Conservation (phyloP, 2,329 filamentous ascomycete species). For the Bipolaris bicolor region DNA sequence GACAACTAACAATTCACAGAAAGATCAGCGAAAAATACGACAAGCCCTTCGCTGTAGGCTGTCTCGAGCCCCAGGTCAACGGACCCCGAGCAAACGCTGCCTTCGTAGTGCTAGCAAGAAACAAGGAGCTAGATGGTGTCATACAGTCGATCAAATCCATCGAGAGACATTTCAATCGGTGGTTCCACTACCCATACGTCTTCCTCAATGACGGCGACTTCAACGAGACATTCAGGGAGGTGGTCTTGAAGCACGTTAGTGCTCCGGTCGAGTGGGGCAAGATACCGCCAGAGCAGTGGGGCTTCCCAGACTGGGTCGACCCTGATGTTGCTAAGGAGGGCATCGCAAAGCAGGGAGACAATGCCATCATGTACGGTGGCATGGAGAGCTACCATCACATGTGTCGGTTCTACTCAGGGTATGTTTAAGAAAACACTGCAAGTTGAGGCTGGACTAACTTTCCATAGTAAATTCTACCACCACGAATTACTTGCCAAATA, state of each 20-base stretch:
- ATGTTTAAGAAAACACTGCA: slow-evolving; percentile 42
- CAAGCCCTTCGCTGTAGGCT: slow-evolving; percentile 93
- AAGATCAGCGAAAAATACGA: slow-evolving; percentile 98
- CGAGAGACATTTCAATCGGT: slow-evolving; percentile 97
- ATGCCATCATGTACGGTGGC: slow-evolving; percentile 98
- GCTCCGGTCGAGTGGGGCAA: slow-evolving; percentile 88
- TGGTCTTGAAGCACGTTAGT: slow-evolving; percentile 88
- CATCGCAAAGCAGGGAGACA: slow-evolving; percentile 94
- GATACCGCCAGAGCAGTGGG: slow-evolving; percentile 91
- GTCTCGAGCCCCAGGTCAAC: slow-evolving; percentile 76
- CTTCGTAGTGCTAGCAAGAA: slow-evolving; percentile 92
- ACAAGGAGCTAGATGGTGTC: slow-evolving; percentile 95
- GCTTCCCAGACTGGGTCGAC: slow-evolving; percentile 95
- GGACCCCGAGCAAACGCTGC: slow-evolving; percentile 88
- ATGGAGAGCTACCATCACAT: slow-evolving; percentile 99
- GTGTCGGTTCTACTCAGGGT: slow-evolving; percentile 99
- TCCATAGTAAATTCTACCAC: slow-evolving; percentile 86
- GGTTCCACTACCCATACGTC: slow-evolving; percentile 98
- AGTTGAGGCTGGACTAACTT: slow-evolving; percentile 19
- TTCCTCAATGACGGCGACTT: slow-evolving; percentile 98
- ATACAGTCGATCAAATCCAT: slow-evolving; percentile 97
- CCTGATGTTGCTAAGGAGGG: slow-evolving; percentile 92
- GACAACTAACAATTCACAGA: slow-evolving; percentile 56
- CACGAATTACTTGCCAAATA: slow-evolving; percentile 94
- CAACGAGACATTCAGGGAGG: slow-evolving; percentile 90